Base-by-base conservation (phyloP, 345 rosid genomes). In the Hirschfeldia incana region DNA sequence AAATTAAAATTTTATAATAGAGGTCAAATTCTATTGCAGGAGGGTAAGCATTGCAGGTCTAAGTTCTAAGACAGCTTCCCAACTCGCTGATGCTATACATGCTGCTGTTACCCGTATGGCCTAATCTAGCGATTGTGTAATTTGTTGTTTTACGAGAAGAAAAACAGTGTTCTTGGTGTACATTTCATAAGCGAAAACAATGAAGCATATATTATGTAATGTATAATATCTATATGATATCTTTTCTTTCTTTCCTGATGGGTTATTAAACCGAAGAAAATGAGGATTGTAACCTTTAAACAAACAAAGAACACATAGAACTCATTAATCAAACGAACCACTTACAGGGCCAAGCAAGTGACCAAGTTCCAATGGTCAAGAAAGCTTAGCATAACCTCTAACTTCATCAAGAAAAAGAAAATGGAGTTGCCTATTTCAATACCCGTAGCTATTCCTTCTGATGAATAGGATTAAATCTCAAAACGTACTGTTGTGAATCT, bases 11-110 rank as follows among this genome's bases (percentile, higher is more conserved):
- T 21, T 21, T 21, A 21, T 21, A 21, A 21, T 21, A 21, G 21
- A 21, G 21, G 21, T 21, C 21, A 21, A 21, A 21, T 21, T 21
- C 21, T 21, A 21, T 81, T 83, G 83, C 90, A 91, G 96, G 91
- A 88, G 96, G 80, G 89, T 91, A 62, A 91, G 90, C 86, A 85
- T 91, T 85, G 91, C 96, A 8, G 93, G 93, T 59, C 85, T 91
- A 36, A 87, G 93, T 69, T 69, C 87, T 2, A 87, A 69, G 79
- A 91, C 90, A 7, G 85, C 88, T 33, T 89, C 91, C 51, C 87
- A 86, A 68, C 90, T 91, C 36, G 87, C 88, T 1, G 91, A 86
- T 67, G 93, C 96, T 26, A 85, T 91, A 8, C 89, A 91, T 84
- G 91, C 90, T 67, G 90, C 95, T 13, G 87, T 89, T 51, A 81